Conservation (phyloP, 306 rosid species). For the Lablab purpureus region DNA sequence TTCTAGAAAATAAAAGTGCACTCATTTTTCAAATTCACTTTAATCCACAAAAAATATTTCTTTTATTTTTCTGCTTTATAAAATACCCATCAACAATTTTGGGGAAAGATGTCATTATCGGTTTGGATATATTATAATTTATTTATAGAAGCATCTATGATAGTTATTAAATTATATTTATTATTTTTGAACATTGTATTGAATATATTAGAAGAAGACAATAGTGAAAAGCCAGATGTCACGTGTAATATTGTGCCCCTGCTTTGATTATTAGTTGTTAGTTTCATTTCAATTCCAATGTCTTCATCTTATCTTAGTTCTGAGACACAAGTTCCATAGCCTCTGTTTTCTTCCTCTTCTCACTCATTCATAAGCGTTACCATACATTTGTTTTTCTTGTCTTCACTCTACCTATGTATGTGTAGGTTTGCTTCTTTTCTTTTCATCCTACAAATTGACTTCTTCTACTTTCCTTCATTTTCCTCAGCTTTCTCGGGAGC, state of each 20-base stretch:
- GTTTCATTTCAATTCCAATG: background rate
- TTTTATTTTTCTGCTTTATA: no score
- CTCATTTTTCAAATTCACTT: no score
- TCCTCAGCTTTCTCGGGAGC: slow-evolving; percentile 23
- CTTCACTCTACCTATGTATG: background rate
- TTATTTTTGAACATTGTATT: no score
- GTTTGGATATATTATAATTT: no score
- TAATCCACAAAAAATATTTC: no score
- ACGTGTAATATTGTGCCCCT: background rate
- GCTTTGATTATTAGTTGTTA: background rate
- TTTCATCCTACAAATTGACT: background rate
- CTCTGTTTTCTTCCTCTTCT: slow-evolving; percentile 1
- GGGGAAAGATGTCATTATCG: no score
- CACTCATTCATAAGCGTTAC: background rate
- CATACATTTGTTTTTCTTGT: slow-evolving; percentile 12
- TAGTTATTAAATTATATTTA: no score
- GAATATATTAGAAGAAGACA: no score
- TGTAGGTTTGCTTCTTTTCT: background rate
- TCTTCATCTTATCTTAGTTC: slow-evolving; percentile 9
- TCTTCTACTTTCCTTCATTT: background rate
- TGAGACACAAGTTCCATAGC: background rate
- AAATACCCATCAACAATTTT: no score
- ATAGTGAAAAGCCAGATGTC: background rate
- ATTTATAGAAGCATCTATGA: no score
- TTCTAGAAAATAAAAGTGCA: no score